These are phyloP conservation scores for Sapria himalayana DNA, from an alignment of 345 rosid genomes.

Conservation along the genomic window DNA sequence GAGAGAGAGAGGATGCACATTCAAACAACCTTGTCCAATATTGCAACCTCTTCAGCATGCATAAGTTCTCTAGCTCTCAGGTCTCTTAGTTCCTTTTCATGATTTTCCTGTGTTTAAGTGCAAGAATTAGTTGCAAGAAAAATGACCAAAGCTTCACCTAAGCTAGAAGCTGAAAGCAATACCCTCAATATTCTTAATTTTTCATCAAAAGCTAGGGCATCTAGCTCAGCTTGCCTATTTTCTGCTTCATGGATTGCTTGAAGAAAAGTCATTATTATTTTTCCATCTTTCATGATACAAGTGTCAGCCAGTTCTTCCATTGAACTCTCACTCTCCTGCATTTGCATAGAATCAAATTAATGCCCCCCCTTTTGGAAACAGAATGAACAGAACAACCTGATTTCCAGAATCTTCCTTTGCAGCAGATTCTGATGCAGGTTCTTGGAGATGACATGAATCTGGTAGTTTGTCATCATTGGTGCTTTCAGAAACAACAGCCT, in stretches of 20 bases:
- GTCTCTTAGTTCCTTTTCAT: constrained; percentile 77
- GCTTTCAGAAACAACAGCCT: no score
- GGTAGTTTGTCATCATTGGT: no score
- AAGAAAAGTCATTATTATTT: constrained; percentile 55
- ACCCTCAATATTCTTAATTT: constrained; percentile 66
- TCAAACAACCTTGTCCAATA: constrained; percentile 61
- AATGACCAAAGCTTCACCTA: constrained; percentile 1
- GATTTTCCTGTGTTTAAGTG: constrained; percentile 45
- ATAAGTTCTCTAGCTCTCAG: constrained; percentile 81
- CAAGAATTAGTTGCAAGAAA: no score
- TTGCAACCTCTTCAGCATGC: constrained; percentile 89
- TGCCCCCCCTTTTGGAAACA: no score
- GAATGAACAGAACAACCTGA: no score
- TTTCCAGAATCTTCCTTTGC: no score
- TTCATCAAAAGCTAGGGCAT: constrained; percentile 56
- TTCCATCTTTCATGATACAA: constrained; percentile 45
- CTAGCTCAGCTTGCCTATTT: constrained; percentile 71
- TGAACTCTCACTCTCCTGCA: constrained; percentile 28
- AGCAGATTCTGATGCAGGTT: no score
- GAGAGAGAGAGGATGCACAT: constrained; percentile 7
- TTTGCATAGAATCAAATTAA: constrained; percentile 10
- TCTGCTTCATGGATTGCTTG: constrained; percentile 86
- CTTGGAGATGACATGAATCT: no score
- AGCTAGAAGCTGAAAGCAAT: neutral
- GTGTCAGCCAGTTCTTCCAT: constrained; percentile 33